These are phyloP conservation scores for Fusarium dimerum DNA, from an alignment of 2,329 filamentous ascomycete species.

Conservation along the genomic window DNA sequence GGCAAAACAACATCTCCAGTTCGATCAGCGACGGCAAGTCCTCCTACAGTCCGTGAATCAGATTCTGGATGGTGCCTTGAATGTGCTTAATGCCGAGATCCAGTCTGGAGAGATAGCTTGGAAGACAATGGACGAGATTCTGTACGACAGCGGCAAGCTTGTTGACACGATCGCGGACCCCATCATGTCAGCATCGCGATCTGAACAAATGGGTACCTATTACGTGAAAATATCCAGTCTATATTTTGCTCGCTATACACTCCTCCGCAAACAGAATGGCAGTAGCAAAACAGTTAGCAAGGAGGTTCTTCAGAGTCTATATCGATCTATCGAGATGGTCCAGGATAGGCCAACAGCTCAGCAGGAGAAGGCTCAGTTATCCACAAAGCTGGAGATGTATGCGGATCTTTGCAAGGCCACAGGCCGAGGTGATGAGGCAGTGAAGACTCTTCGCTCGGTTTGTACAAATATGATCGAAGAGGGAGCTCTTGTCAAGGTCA, in stretches of 20 bases:
- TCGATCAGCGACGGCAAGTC: conserved; percentile 59
- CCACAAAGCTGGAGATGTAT: conserved; percentile 66
- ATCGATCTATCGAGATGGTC: conserved; percentile 64
- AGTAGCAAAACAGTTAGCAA: conserved; percentile 40
- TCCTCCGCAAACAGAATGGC: conserved; percentile 46
- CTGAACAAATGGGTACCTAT: conserved; percentile 45
- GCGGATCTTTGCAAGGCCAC: conserved; percentile 59
- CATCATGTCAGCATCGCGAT: conserved; percentile 28
- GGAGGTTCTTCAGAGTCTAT: conserved; percentile 56
- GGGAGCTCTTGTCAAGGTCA: conserved; percentile 57
- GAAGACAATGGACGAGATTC: conserved; percentile 56
- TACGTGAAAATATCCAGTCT: conserved; percentile 70
- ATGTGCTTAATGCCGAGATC: conserved; percentile 55
- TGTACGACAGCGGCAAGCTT: conserved; percentile 57
- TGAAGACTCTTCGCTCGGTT: conserved; percentile 60
- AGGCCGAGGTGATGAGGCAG: conserved; percentile 57
- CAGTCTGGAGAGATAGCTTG: conserved; percentile 50
- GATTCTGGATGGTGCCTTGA: conserved; percentile 61
- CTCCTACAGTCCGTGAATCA: conserved; percentile 54
- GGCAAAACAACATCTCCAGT: conserved; percentile 60
- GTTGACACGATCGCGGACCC: conserved; percentile 53
- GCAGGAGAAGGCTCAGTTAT: conserved; percentile 59
- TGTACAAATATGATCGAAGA: conserved; percentile 61
- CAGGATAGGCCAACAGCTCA: conserved; percentile 55
- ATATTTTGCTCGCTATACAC: conserved; percentile 65